A percentile compares a stretch with the other conserved stretches of the same genome.
Evolutionary conservation across 441 rosid genomes (phyloP).

Genomic region (Dalechampia spathulata): DNA sequence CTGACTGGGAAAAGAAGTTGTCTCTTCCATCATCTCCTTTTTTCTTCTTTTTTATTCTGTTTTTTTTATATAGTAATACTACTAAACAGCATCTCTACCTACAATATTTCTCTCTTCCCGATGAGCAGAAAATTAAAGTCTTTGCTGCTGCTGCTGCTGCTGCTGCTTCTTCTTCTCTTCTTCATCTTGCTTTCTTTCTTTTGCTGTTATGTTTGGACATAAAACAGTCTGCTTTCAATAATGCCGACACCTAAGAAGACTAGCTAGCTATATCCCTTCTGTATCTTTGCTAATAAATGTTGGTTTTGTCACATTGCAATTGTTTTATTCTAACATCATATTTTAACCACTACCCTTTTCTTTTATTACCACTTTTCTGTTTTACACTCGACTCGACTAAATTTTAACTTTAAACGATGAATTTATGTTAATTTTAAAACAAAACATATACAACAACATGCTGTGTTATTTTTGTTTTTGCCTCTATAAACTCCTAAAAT

Average conservation of each 20-base stretch:
- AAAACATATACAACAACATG: too few relatives aligned
- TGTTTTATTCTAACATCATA: not conserved
- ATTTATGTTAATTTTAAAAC: too few relatives aligned
- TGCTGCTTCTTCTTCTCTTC: conserved; percentile 7
- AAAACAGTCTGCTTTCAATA: conserved; percentile 9
- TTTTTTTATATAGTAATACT: not conserved
- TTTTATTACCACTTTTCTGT: too few relatives aligned
- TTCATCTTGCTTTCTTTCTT: not conserved
- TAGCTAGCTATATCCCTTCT: conserved; percentile 6
- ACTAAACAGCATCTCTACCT: not conserved
- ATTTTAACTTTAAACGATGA: too few relatives aligned
- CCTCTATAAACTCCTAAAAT: too few relatives aligned
- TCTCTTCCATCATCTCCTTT: not conserved
- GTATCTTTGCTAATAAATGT: conserved; percentile 11
- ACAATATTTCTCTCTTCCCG: conserved; percentile 20
- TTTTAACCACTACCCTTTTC: too few relatives aligned
- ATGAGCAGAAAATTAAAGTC: not conserved
- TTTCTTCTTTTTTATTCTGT: conserved; percentile 5
- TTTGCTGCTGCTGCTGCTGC: conserved; percentile 8
- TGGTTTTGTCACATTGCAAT: not conserved
- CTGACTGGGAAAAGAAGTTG: too few relatives aligned
- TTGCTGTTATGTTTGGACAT: not conserved
- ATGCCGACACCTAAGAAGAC: conserved; percentile 12
- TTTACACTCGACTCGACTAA: too few relatives aligned
- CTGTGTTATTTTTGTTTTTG: too few relatives aligned